Percentiles rank a stretch among this genome's conserved stretches.
These are phyloP conservation scores for Rhizopus microsporus DNA, from an alignment of 371 early-diverging fungal species.

Conservation along the genomic window DNA sequence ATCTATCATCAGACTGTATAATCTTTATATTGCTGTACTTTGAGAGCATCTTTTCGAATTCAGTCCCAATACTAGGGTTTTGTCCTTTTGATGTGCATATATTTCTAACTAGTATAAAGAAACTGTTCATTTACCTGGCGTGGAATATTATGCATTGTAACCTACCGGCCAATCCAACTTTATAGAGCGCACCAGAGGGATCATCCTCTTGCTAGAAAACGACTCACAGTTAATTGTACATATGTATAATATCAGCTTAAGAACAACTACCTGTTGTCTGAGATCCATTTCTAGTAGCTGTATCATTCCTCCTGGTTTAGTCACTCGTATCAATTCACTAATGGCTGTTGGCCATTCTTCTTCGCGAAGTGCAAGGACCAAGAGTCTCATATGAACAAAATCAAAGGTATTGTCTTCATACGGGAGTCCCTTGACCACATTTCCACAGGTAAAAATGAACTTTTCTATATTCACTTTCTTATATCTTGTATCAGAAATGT, in stretches of 20 bases:
- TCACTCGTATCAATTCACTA: constrained; percentile 42
- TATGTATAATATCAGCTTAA: too few relatives aligned
- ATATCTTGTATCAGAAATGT: constrained; percentile 18
- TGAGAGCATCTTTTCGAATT: background rate
- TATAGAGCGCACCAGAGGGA: background rate
- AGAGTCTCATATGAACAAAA: constrained; percentile 45
- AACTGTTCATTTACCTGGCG: too few relatives aligned
- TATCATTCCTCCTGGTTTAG: constrained; percentile 53
- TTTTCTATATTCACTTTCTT: constrained; percentile 8
- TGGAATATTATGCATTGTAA: background rate
- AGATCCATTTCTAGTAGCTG: constrained; percentile 41
- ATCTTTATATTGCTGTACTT: background rate
- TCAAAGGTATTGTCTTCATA: constrained; percentile 30
- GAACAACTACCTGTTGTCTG: too few relatives aligned
- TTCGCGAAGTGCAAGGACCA: constrained; percentile 41
- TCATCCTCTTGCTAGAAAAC: background rate
- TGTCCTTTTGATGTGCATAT: background rate
- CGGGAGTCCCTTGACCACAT: constrained; percentile 26
- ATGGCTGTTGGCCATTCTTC: constrained; percentile 35
- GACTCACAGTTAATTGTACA: too few relatives aligned
- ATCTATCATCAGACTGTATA: background rate
- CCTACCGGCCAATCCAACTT: background rate
- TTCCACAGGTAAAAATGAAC: constrained; percentile 14
- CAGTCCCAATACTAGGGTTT: background rate
- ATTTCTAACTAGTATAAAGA: background rate